phyloP scores from a whole-genome alignment of 257 asterid genomes.

The Jacaranda copaia region DNA sequence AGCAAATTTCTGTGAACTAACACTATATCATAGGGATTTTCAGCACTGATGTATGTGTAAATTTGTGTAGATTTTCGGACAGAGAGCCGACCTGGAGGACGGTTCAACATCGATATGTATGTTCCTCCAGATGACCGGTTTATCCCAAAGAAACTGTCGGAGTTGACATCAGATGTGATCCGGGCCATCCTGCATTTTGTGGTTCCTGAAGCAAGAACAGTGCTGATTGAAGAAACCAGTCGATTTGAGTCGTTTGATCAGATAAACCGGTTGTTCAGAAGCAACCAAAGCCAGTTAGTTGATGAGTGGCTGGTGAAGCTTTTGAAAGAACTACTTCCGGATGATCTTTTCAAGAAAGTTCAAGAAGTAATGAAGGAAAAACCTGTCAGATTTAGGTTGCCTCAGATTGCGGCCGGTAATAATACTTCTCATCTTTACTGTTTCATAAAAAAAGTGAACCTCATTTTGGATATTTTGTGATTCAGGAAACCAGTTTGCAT shows the following conservation, averaged over 20 bases:
- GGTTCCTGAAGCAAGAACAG: slow-evolving; percentile 37
- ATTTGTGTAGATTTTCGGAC: slow-evolving; percentile 34
- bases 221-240: slow-evolving; percentile 36
- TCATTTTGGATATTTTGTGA: slow-evolving; percentile 20
- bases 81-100: slow-evolving; percentile 40
- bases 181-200: slow-evolving; percentile 49
- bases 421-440: not conserved
- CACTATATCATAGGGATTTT: not conserved
- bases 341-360: slow-evolving; percentile 44
- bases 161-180: slow-evolving; percentile 42
- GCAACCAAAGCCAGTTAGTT: slow-evolving; percentile 28
- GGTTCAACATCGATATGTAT: slow-evolving; percentile 38
- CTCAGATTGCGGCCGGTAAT: slow-evolving; percentile 50
- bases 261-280: slow-evolving; percentile 43
- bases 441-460: not conserved
- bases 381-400: slow-evolving; percentile 39
- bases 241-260: slow-evolving; percentile 49
- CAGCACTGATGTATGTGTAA: not conserved
- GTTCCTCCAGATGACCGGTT: slow-evolving; percentile 59
- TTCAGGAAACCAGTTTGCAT: slow-evolving; percentile 48
- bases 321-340: slow-evolving; percentile 44
- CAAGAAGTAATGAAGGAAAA: slow-evolving; percentile 38
- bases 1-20: not conserved
- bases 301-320: slow-evolving; percentile 43
- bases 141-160: slow-evolving; percentile 50